Base-by-base conservation (phyloP, 2,329 filamentous ascomycete species). In the Pseudogymnoascus sp. region DNA sequence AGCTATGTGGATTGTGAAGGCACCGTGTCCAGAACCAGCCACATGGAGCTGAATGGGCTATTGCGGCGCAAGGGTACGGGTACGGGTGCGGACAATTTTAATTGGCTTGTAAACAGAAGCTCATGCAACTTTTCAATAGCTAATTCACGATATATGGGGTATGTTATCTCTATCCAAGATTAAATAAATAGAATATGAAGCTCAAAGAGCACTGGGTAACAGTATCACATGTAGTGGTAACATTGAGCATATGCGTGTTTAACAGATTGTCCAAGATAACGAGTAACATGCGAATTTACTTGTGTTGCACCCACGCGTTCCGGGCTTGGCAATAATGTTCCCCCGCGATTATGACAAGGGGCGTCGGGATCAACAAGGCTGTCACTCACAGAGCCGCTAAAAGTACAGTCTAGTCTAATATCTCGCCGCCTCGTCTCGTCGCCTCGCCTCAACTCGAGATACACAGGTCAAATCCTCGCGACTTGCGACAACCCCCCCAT, bases 1-100 rank as follows among this genome's bases (percentile, higher is more conserved):
- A 50, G 43, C 43, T 54, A 18, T 50, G 43, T 54, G 43, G 43
- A 54, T 43, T 30, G 43, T 54, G 43, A 54, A 54, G 43, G 43
- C 43, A 54, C 43, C 43, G 43, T 54, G 43, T 54, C 43, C 43
- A 32, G 25, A 54, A 47, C 41, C 41, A 54, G 43, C 43, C 43
- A 30, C 9, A 54, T 54, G n/a, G 25, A 54, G 43, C 43, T 54
- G 43, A 54, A 54, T 25, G 9, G 43, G 11, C 34, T 4, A n/a
- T 37, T 37, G 5, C 30, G 39, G 39, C 18, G 14, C 43, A 54
- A 30, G 43, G 43, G 43, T 54, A 54, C 43, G n/a, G 25, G 41
- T 34, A 25, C 22, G 30, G 30, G 9, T 54, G 30, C 43, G 43
- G 30, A 54, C 25, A 54, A 54, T 30, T 54, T 54, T 54, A 54